Conservation (phyloP, 495 filamentous ascomycete genomes). For the Cladorrhinum samala region DNA sequence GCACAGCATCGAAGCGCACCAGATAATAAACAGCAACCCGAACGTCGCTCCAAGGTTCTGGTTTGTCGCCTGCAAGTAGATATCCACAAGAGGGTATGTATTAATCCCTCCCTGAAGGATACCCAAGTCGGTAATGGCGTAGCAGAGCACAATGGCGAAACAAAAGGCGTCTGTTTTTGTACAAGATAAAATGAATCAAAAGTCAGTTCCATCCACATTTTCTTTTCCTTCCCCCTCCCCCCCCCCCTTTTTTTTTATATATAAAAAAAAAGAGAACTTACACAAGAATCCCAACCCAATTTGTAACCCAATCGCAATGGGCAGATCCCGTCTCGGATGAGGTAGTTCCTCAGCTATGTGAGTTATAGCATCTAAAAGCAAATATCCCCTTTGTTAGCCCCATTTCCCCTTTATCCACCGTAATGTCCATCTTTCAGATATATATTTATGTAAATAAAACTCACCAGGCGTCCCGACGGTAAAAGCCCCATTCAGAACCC, state of each 20-base stretch:
- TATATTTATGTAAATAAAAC: not conserved
- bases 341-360: slow-evolving; percentile 83
- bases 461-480: slow-evolving; percentile 72
- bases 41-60: slow-evolving; percentile 45
- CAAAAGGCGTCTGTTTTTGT: slow-evolving; percentile 49
- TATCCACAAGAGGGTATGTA: slow-evolving; percentile 67
- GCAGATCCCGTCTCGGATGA: slow-evolving; percentile 56
- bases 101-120: slow-evolving; percentile 50
- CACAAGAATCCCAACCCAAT: slow-evolving; percentile 54
- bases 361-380: slow-evolving; percentile 40
- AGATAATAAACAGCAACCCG: slow-evolving; percentile 65
- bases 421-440: not conserved
- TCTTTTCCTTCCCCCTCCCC: no score
- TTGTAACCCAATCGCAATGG: slow-evolving; percentile 55
- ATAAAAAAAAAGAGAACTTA: slow-evolving; percentile 13
- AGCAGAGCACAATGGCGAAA: slow-evolving; percentile 69
- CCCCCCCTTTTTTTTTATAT: no score
- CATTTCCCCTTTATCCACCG: not conserved
- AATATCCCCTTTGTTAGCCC: not conserved
- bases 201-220: no score
- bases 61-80: slow-evolving; percentile 71
- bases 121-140: slow-evolving; percentile 60
- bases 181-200: no score
- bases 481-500: slow-evolving; percentile 83
- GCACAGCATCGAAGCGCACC: slow-evolving; percentile 57